Evolutionary conservation across 139 green algal genomes (phyloP).

Genomic region (Dunaliella sp.): DNA sequence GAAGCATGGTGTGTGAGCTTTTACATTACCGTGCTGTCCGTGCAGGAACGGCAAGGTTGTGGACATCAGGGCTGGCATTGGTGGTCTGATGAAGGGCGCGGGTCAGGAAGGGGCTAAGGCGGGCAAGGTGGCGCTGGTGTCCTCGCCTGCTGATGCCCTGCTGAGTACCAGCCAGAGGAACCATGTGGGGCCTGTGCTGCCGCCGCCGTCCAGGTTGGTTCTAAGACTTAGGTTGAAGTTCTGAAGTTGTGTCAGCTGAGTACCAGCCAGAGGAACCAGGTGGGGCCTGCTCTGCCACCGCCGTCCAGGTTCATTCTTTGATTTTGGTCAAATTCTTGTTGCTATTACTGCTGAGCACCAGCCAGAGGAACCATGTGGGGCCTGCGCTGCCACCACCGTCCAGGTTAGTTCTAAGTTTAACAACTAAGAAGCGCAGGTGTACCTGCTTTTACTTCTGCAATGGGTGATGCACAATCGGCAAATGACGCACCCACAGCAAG

Average conservation of each 20-base stretch:
- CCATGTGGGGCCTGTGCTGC: conserved; percentile 40
- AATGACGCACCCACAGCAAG: too few species aligned
- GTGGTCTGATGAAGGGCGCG: background rate
- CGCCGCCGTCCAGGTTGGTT: conserved; percentile 29
- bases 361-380: conserved; percentile 36
- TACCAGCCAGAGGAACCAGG: conserved; percentile 41
- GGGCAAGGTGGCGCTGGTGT: conserved; percentile 19
- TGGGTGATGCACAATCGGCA: too few species aligned
- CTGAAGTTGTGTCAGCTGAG: too few species aligned
- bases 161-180: conserved; percentile 42
- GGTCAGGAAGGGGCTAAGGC: background rate
- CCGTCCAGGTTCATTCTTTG: conserved; percentile 26
- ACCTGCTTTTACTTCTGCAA: too few species aligned
- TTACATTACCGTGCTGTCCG: background rate
- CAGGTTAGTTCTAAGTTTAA: too few species aligned
- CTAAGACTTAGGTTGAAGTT: too few species aligned
- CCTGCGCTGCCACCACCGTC: background rate
- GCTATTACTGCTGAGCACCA: conserved; percentile 39
- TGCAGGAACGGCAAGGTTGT: conserved; percentile 39
- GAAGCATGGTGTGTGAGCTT: too few species aligned
- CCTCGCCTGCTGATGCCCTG: conserved; percentile 37
- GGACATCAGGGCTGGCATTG: conserved; percentile 30
- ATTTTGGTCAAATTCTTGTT: too few species aligned
- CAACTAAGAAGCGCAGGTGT: too few species aligned
- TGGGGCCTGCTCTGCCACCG: conserved; percentile 37